Conservation (phyloP, 352 stramenopile species). For the Elongisporangium senticosum region DNA sequence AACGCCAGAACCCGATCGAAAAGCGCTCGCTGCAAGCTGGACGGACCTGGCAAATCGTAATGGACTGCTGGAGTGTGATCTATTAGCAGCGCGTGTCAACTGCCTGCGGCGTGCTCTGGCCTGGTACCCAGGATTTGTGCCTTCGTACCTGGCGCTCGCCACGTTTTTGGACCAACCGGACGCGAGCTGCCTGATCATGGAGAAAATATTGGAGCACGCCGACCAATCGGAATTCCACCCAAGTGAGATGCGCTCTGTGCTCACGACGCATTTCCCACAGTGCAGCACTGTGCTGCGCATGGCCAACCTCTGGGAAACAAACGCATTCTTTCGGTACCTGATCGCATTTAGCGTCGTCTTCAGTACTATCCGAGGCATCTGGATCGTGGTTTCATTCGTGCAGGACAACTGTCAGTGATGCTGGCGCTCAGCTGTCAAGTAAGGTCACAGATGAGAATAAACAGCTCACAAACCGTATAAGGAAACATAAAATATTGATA, state of each 20-base stretch:
- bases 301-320: constrained; percentile 17
- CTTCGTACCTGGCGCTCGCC: constrained; percentile 15
- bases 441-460: too few relatives aligned
- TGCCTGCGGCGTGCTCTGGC: constrained; percentile 19
- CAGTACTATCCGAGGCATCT: constrained; percentile 13
- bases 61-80: constrained; percentile 8
- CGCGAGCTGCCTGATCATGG: constrained; percentile 20
- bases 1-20: constrained; percentile 3
- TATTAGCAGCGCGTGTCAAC: constrained; percentile 10
- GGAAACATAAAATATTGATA: not conserved
- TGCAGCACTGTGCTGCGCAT: constrained; percentile 19
- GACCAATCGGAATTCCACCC: constrained; percentile 10
- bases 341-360: constrained; percentile 11
- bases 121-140: constrained; percentile 18
- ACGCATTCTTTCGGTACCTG: constrained; percentile 9
- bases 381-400: constrained; percentile 9
- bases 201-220: constrained; percentile 17
- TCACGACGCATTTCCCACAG: constrained; percentile 20
- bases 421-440: not conserved
- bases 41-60: constrained; percentile 9
- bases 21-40: constrained; percentile 13
- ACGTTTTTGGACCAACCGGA: constrained; percentile 8
- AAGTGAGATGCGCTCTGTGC: constrained; percentile 7
- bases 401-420: constrained; percentile 5
- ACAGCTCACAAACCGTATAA: not conserved